Percentiles rank a stretch among this genome's conserved stretches.
Conservation (phyloP, 306 rosid genomes). For the Leucaena leucocephala region DNA sequence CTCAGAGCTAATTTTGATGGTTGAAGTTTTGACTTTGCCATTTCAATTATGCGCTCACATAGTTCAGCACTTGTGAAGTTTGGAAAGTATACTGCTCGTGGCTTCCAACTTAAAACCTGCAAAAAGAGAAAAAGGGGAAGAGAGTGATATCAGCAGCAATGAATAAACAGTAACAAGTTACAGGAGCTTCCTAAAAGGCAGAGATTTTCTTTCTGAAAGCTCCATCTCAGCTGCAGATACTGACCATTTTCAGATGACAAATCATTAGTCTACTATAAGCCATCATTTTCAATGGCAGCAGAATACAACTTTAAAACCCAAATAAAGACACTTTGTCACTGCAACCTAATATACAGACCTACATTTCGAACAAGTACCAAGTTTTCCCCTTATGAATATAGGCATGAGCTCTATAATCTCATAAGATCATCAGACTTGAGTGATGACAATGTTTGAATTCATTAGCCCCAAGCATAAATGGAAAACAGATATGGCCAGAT, state of each 20-base stretch:
- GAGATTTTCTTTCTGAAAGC: slow-evolving; percentile 6
- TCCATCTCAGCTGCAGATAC: slow-evolving; percentile 7
- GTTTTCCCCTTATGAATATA: background rate
- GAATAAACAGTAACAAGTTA: background rate
- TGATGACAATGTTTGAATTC: background rate
- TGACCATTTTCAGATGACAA: background rate
- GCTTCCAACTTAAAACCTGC: slow-evolving; percentile 47
- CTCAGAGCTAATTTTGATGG: slow-evolving; percentile 68
- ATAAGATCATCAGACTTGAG: background rate
- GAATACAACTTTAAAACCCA: background rate
- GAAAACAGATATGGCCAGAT: background rate
- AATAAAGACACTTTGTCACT: background rate
- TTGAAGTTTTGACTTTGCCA: slow-evolving; percentile 52
- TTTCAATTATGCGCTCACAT: slow-evolving; percentile 48
- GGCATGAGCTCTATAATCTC: background rate
- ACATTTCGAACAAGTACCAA: background rate
- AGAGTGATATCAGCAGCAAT: background rate
- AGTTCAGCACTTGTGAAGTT: slow-evolving; percentile 49
- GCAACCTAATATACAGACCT: background rate
- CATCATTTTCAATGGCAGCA: background rate
- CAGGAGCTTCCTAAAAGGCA: slow-evolving; percentile 10
- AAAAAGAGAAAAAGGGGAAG: background rate
- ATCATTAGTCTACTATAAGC: background rate
- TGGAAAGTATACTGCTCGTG: slow-evolving; percentile 43
- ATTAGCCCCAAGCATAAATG: background rate